Evolutionary conservation across 306 rosid species (phyloP), one percentile per base, ranked within the genome.

Genomic region (Sechiopsis laciniata): DNA sequence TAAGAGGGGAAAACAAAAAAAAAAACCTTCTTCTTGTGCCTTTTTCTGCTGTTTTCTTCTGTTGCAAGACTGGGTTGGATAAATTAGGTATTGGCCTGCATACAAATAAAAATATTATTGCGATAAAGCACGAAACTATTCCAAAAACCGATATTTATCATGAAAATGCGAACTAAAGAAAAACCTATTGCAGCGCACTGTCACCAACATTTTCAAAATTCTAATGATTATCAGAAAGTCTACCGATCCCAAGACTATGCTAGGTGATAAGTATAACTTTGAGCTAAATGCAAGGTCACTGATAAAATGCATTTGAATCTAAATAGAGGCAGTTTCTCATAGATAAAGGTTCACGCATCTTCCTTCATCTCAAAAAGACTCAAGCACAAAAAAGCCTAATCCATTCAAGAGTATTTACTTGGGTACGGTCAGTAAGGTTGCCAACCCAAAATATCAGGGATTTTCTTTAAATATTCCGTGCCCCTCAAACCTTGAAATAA

Each of bases 11-110:
- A 3, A 32, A 32, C 32, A 1, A 26, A 26, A 26, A 51, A 50
- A 57, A 16, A 29, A 52, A 94, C 99, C 97, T 85, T 86, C 84
- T 87, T 80, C 86, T 94, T 4, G 88, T 85, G 87, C 93, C 88
- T 80, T 91, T 90, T 76, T 89, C 96, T 55, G 84, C 75, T 71
- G 55, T 83, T 83, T 83, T 94, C 87, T 88, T 90, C 68, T 75
- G 88, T 68, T 45, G 79, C 64, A 70, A 29, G 55, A 79, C 78
- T 51, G 84, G 37, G 57, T 75, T 76, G 74, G 86, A 79, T 71
- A 75, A 10, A 37, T 65, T 77, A 77, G 84, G 83, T 83, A 72
- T 84, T 61, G 87, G 20, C 74, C 96, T 92, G 85, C 81, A 82
- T 60, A 78, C 77, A 63, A 77, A 6, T 40, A 17, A 72, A 26